Evolutionary conservation across 331 rosid species (phyloP).

Genomic region (Saraca asoca): DNA sequence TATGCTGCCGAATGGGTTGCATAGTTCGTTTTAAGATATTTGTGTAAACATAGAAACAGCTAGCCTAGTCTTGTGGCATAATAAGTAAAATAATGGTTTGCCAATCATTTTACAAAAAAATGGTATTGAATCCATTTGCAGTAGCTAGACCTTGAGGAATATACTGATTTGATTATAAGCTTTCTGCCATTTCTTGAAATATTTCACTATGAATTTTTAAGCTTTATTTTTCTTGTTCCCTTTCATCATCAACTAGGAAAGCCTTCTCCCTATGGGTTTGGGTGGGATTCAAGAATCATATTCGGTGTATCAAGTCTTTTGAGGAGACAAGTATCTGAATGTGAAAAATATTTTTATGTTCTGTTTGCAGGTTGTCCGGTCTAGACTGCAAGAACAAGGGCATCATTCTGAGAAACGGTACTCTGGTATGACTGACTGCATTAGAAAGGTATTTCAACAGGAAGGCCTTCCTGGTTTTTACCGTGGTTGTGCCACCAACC

Average conservation of each 20-base stretch:
- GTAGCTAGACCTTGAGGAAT: too few species aligned
- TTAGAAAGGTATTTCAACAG: slow-evolving; percentile 73
- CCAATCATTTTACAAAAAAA: slow-evolving; percentile 3
- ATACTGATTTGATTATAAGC: too few species aligned
- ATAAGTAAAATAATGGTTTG: slow-evolving; percentile 7
- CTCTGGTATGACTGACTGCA: slow-evolving; percentile 68
- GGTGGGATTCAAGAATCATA: too few species aligned
- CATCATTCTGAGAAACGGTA: slow-evolving; percentile 82
- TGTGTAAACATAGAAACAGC: slow-evolving; percentile 5
- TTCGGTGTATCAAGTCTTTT: too few species aligned
- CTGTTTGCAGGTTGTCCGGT: slow-evolving; percentile 75
- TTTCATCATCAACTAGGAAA: slow-evolving; percentile 16
- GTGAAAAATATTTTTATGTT: background rate
- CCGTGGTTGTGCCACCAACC: slow-evolving; percentile 88
- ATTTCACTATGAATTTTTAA: background rate
- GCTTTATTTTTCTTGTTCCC: slow-evolving; percentile 2
- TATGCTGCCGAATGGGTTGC: slow-evolving; percentile 32
- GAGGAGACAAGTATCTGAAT: too few species aligned
- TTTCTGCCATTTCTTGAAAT: background rate
- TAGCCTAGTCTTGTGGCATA: slow-evolving; percentile 4
- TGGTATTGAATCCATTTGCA: too few species aligned
- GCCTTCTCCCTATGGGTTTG: slow-evolving; percentile 1
- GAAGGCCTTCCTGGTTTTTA: slow-evolving; percentile 81
- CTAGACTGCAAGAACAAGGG: slow-evolving; percentile 94
- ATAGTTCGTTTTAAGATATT: slow-evolving; percentile 8